A percentile compares a stretch with the other conserved stretches of the same genome.
Conservation (phyloP, 2,329 filamentous ascomycete species). For the Talaromyces sp. region DNA sequence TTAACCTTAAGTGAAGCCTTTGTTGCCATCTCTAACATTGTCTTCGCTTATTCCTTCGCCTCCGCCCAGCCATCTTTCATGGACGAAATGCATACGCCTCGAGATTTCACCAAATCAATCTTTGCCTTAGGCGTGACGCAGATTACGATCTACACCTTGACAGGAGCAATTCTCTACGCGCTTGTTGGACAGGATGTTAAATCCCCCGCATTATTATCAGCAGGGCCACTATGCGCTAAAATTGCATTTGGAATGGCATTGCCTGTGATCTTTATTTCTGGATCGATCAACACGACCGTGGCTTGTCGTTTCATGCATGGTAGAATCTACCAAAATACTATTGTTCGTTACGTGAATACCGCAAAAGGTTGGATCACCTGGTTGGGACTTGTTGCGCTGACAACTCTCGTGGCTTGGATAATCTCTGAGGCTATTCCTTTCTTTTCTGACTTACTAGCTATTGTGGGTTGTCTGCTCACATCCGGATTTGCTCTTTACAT, state of each 20-base stretch:
- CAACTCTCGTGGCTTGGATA: slow-evolving; percentile 14
- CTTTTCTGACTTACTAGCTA: slow-evolving; percentile 22
- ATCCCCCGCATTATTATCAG: slow-evolving; percentile 17
- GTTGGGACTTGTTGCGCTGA: slow-evolving; percentile 15
- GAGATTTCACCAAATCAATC: slow-evolving; percentile 15
- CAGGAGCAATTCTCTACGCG: slow-evolving; percentile 14
- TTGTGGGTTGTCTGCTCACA: slow-evolving; percentile 11
- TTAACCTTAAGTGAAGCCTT: slow-evolving; percentile 9
- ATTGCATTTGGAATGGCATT: slow-evolving; percentile 16
- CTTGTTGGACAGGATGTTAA: slow-evolving; percentile 21
- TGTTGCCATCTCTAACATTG: slow-evolving; percentile 17
- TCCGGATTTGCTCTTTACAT: slow-evolving; percentile 16
- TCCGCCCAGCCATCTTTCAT: slow-evolving; percentile 16
- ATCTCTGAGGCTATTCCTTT: slow-evolving; percentile 25
- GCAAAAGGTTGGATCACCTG: slow-evolving; percentile 22
- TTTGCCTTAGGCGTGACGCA: slow-evolving; percentile 14
- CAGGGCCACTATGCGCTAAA: slow-evolving; percentile 14
- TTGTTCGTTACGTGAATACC: slow-evolving; percentile 20
- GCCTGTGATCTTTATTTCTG: slow-evolving; percentile 21
- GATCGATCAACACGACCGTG: slow-evolving; percentile 25
- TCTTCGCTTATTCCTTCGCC: slow-evolving; percentile 20
- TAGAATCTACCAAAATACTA: slow-evolving; percentile 16
- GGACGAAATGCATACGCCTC: slow-evolving; percentile 19
- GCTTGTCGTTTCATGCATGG: slow-evolving; percentile 23
- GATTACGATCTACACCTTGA: slow-evolving; percentile 14